phyloP scores from a whole-genome alignment of 2,329 filamentous ascomycete genomes.

The Cladobotryum protrusum region DNA sequence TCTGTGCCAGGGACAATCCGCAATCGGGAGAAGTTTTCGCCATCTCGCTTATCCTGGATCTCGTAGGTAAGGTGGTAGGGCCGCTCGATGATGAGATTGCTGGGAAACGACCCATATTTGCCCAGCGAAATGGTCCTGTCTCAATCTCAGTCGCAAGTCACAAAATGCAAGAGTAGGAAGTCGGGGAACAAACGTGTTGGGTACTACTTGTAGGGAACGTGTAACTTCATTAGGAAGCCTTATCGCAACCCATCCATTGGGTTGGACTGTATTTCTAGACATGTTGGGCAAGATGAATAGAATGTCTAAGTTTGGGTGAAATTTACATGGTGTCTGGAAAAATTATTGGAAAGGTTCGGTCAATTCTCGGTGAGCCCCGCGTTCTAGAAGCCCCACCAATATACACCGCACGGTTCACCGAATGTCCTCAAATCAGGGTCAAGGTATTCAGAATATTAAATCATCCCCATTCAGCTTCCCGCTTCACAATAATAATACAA shows the following conservation, averaged over 20 bases:
- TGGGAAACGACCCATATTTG: slow-evolving; percentile 87
- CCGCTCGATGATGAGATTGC: slow-evolving; percentile 83
- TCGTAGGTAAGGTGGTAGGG: slow-evolving; percentile 92
- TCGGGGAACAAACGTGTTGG: slow-evolving; percentile 48
- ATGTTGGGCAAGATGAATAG: slow-evolving; percentile 18
- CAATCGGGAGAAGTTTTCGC: slow-evolving; percentile 60
- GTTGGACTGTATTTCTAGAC: slow-evolving; percentile 34
- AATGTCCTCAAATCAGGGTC: neutral
- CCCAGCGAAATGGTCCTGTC: slow-evolving; percentile 76
- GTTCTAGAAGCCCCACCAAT: slow-evolving; percentile 10
- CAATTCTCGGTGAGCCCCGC: slow-evolving; percentile 28
- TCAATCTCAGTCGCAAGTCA: slow-evolving; percentile 18
- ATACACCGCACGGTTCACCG: slow-evolving; percentile 5
- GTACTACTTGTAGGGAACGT: slow-evolving; percentile 51
- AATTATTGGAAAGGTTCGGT: slow-evolving; percentile 3
- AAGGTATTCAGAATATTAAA: neutral
- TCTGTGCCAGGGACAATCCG: slow-evolving; percentile 76
- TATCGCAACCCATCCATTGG: slow-evolving; percentile 55
- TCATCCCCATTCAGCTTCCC: neutral
- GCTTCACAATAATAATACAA: too few species aligned
- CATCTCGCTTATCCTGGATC: slow-evolving; percentile 63
- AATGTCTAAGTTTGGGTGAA: neutral
- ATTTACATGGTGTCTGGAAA: slow-evolving; percentile 8
- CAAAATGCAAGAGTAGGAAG: neutral
- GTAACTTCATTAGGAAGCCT: slow-evolving; percentile 53